Percentiles rank a stretch among this genome's conserved stretches.
These are phyloP conservation scores for Meripilus lineatus DNA, from an alignment of 1,284 basidiomycete genomes.

Conservation along the genomic window DNA sequence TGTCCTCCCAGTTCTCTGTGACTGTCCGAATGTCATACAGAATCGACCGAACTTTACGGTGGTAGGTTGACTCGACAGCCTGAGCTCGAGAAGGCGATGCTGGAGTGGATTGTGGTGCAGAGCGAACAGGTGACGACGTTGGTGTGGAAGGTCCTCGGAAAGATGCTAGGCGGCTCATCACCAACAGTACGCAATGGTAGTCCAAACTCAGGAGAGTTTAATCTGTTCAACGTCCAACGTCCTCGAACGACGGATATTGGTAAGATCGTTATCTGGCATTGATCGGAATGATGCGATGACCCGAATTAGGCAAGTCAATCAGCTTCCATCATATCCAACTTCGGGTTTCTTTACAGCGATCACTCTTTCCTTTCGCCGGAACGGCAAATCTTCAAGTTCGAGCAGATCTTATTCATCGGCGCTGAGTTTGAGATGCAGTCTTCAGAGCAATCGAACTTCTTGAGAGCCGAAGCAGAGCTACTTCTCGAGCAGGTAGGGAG, in stretches of 20 bases:
- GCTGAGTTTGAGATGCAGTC: too few species aligned
- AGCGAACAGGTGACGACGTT: constrained; percentile 50
- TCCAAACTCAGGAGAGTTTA: too few species aligned
- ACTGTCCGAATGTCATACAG: constrained; percentile 59
- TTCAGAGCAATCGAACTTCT: constrained; percentile 40
- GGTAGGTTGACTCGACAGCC: constrained; percentile 68
- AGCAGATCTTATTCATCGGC: too few species aligned
- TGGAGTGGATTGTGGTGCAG: constrained; percentile 37
- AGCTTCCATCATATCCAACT: too few species aligned
- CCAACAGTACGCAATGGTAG: background rate
- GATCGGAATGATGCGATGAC: too few species aligned
- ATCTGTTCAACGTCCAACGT: too few species aligned
- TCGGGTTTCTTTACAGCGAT: too few species aligned
- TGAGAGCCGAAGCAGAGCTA: constrained; percentile 75
- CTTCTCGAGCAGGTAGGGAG: constrained; percentile 53
- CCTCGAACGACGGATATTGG: too few species aligned
- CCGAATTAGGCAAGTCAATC: too few species aligned
- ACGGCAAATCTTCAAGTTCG: too few species aligned
- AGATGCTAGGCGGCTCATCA: constrained; percentile 56
- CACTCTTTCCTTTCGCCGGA: too few species aligned
- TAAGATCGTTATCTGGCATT: too few species aligned
- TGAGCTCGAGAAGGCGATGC: constrained; percentile 48
- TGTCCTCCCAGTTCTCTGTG: constrained; percentile 69
- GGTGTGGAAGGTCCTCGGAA: constrained; percentile 76
- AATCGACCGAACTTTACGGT: constrained; percentile 60